Evolutionary conservation across 345 rosid genomes (phyloP).

Genomic region (Moricandia moricandioides): DNA sequence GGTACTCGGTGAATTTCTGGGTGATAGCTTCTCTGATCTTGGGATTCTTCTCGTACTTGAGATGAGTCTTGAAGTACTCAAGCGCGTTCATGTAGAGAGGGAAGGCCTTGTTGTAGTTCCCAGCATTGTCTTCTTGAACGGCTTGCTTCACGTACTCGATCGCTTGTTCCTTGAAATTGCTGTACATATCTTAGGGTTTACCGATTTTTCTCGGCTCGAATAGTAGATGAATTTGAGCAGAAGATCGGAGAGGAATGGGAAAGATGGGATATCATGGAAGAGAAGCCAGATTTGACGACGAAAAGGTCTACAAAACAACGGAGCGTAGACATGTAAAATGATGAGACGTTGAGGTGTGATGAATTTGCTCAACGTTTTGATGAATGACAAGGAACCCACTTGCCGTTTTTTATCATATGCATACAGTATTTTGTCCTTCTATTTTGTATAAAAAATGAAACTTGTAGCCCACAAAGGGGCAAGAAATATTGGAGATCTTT

Average conservation of each 20-base stretch:
- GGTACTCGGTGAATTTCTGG: slow-evolving; percentile 77
- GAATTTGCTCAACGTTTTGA: too few species aligned
- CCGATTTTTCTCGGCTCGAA: background rate
- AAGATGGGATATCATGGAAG: background rate
- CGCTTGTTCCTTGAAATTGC: slow-evolving; percentile 96
- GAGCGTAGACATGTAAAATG: background rate
- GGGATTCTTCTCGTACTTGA: slow-evolving; percentile 94
- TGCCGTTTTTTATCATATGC: too few species aligned
- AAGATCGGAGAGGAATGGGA: background rate
- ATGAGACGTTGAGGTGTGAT: background rate
- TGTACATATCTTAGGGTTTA: slow-evolving; percentile 57
- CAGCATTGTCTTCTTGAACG: slow-evolving; percentile 82
- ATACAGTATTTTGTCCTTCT: too few species aligned
- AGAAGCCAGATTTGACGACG: slow-evolving; percentile 27
- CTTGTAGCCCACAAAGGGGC: too few species aligned
- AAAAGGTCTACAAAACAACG: slow-evolving; percentile 14
- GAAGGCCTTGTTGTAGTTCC: slow-evolving; percentile 83
- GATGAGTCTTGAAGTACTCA: slow-evolving; percentile 91
- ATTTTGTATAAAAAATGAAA: too few species aligned
- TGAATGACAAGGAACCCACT: too few species aligned
- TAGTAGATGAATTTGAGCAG: background rate
- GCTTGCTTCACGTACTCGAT: slow-evolving; percentile 95
- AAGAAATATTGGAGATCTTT: too few species aligned
- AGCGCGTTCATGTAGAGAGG: slow-evolving; percentile 91
- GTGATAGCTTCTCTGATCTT: slow-evolving; percentile 84